Conservation (phyloP, 495 filamentous ascomycete genomes). For the Aspergillus bertholletiae region DNA sequence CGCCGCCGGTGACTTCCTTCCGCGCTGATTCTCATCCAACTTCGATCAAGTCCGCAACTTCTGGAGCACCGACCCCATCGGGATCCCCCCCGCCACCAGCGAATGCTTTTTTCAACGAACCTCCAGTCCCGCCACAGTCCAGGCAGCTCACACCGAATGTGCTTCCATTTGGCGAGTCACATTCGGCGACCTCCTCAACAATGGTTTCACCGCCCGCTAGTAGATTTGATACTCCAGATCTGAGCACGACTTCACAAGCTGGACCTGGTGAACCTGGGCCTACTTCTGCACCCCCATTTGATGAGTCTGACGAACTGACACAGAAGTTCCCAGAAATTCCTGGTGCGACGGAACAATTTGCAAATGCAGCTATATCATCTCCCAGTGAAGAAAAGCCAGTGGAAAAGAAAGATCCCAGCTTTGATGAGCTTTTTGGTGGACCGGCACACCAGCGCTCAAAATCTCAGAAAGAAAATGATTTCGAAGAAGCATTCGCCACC, state of each 20-base stretch:
- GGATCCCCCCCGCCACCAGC: slow-evolving; percentile 57
- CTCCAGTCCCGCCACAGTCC: slow-evolving; percentile 61
- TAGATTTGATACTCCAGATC: slow-evolving; percentile 54
- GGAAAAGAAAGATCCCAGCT: slow-evolving; percentile 34
- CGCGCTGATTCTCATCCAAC: slow-evolving; percentile 50
- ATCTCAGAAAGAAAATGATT: slow-evolving; percentile 54
- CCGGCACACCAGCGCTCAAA: slow-evolving; percentile 52
- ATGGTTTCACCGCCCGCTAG: slow-evolving; percentile 78
- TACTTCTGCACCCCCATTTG: slow-evolving; percentile 37
- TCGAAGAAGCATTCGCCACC: slow-evolving; percentile 45
- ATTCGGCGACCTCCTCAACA: slow-evolving; percentile 72
- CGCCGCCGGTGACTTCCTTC: slow-evolving; percentile 65
- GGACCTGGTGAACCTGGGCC: slow-evolving; percentile 26
- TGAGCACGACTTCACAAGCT: slow-evolving; percentile 57
- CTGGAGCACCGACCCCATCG: slow-evolving; percentile 54
- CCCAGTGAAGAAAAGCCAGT: slow-evolving; percentile 17
- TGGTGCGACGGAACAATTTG: slow-evolving; percentile 14
- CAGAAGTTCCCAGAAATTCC: slow-evolving; percentile 27
- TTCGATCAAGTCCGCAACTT: slow-evolving; percentile 35
- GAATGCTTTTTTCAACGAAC: slow-evolving; percentile 39
- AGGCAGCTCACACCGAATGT: slow-evolving; percentile 71
- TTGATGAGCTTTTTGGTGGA: slow-evolving; percentile 53
- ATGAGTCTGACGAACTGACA: slow-evolving; percentile 34
- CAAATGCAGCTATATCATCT: slow-evolving; percentile 18
- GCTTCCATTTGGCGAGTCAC: slow-evolving; percentile 60